Conservation (phyloP, 2,329 filamentous ascomycete species). For the Paecilomyces niveus region DNA sequence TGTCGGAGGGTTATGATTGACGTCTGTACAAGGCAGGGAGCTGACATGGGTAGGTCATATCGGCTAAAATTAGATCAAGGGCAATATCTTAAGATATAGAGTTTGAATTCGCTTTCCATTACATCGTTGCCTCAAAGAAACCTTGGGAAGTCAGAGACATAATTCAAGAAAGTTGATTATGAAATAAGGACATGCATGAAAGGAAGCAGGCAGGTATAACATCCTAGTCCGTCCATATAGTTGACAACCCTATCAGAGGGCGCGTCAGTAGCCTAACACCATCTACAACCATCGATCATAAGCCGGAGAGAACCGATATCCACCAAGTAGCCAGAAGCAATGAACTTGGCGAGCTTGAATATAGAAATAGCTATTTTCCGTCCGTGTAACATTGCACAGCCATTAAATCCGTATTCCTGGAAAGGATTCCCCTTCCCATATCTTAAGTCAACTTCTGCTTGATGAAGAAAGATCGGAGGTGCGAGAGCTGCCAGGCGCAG, state of each 20-base stretch:
- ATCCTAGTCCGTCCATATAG: background rate
- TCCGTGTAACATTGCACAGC: background rate
- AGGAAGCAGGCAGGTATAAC: background rate
- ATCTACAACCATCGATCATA: background rate
- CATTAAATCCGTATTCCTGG: background rate
- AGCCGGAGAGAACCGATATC: background rate
- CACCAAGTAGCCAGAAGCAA: background rate
- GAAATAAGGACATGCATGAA: background rate
- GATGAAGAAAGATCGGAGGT: conserved; percentile 96
- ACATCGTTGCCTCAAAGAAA: background rate
- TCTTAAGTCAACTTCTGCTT: conserved; percentile 97
- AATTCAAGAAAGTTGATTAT: background rate
- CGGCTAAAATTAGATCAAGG: background rate
- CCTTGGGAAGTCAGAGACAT: background rate
- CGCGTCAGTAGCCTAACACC: background rate
- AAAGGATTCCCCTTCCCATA: conserved; percentile 9
- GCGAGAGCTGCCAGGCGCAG: conserved; percentile 94
- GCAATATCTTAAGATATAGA: background rate
- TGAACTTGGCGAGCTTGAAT: background rate
- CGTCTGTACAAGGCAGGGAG: background rate
- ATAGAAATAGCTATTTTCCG: background rate
- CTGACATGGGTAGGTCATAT: background rate
- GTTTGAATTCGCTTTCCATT: background rate
- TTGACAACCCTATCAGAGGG: background rate
- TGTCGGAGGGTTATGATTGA: background rate